Conservation (phyloP, 2,329 filamentous ascomycete species). For the Ciborinia camelliae region DNA sequence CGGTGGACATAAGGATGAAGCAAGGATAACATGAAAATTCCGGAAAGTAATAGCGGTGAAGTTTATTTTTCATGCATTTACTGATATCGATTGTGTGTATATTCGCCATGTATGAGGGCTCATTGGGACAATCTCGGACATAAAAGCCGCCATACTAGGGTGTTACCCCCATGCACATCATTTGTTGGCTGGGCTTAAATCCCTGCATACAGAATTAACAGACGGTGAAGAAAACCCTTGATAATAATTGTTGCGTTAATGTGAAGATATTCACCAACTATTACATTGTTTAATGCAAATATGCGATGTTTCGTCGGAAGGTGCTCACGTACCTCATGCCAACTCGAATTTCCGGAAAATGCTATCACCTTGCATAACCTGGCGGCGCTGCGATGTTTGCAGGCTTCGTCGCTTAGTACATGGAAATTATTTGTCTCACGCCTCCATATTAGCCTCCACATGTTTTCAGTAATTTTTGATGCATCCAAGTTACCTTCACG, state of each 20-base stretch:
- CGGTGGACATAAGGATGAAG: too few relatives aligned
- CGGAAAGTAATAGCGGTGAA: neutral
- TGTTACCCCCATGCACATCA: neutral
- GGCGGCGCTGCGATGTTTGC: constrained; percentile 1
- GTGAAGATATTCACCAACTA: neutral
- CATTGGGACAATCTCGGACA: too few relatives aligned
- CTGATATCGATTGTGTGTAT: neutral
- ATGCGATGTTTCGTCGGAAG: neutral
- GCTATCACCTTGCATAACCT: neutral
- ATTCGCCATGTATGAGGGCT: too few relatives aligned
- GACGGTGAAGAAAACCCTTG: constrained; percentile 1
- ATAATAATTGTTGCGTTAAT: neutral
- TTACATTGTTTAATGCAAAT: neutral
- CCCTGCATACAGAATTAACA: neutral
- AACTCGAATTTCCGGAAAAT: neutral
- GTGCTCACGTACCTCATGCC: neutral
- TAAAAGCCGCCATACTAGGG: too few relatives aligned
- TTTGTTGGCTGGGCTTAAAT: neutral
- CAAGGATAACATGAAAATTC: neutral
- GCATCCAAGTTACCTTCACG: neutral
- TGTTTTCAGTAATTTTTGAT: neutral
- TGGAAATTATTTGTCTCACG: neutral
- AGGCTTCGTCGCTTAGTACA: neutral
- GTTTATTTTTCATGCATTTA: neutral
- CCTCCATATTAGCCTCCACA: neutral